Conservation (phyloP, 352 stramenopile species). For the Globisporangium perplexum region DNA sequence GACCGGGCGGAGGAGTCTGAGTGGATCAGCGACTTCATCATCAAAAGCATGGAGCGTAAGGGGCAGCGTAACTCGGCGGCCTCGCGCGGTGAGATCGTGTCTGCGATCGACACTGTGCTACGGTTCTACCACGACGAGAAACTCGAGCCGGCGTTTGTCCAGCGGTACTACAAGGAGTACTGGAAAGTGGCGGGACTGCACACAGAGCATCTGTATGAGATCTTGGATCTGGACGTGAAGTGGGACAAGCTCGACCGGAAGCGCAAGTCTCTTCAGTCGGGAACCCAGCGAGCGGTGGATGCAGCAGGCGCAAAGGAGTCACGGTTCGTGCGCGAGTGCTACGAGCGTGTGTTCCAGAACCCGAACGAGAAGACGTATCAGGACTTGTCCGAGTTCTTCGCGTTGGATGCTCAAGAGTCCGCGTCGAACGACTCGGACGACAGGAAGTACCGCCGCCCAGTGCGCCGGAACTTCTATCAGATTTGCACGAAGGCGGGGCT, state of each 20-base stretch:
- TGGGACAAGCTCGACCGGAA: constrained; percentile 88
- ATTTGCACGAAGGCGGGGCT: constrained; percentile 84
- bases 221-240: constrained; percentile 82
- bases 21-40: constrained; percentile 86
- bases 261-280: constrained; percentile 63
- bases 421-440: constrained; percentile 39
- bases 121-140: constrained; percentile 89
- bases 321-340: constrained; percentile 77
- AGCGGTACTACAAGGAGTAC: constrained; percentile 89
- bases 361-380: constrained; percentile 83
- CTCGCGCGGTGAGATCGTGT: constrained; percentile 82
- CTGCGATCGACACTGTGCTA: constrained; percentile 83
- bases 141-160: constrained; percentile 82
- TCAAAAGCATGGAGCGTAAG: constrained; percentile 68
- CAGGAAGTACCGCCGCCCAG: constrained; percentile 68
- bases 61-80: constrained; percentile 37
- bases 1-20: constrained; percentile 83
- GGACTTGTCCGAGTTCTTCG: constrained; percentile 84
- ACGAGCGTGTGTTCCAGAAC: constrained; percentile 59
- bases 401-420: constrained; percentile 61
- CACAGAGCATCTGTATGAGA: constrained; percentile 80
- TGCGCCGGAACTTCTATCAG: constrained; percentile 84
- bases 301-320: constrained; percentile 67
- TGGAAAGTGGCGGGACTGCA: constrained; percentile 84
- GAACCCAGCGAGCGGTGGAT: constrained; percentile 64